These are phyloP conservation scores for Neurospora intermedia DNA, from an alignment of 495 filamentous ascomycete genomes.

Conservation along the genomic window DNA sequence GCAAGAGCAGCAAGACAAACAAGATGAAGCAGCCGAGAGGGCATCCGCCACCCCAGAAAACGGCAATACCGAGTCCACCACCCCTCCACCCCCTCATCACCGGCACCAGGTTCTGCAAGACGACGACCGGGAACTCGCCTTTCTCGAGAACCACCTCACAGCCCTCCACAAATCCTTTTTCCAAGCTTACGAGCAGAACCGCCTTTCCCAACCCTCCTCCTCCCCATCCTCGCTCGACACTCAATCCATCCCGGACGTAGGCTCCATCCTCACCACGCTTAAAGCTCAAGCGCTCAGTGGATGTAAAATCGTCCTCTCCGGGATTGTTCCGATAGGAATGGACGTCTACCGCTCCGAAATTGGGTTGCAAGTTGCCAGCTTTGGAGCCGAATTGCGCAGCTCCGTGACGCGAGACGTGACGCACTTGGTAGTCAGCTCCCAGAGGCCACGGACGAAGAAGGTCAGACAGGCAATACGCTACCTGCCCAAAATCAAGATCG, in stretches of 20 bases:
- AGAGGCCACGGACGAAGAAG: conserved; percentile 75
- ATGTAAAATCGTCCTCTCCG: conserved; percentile 72
- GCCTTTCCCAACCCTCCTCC: neutral
- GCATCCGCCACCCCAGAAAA: conserved; percentile 33
- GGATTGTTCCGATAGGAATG: conserved; percentile 71
- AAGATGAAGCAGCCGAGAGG: conserved; percentile 56
- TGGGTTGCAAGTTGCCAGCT: conserved; percentile 69
- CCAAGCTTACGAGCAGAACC: conserved; percentile 52
- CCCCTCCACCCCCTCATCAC: conserved; percentile 32
- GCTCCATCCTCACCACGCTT: conserved; percentile 64
- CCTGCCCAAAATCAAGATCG: conserved; percentile 67
- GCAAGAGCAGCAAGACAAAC: conserved; percentile 78
- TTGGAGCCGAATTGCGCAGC: conserved; percentile 65
- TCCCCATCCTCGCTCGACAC: conserved; percentile 40
- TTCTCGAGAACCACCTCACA: conserved; percentile 62
- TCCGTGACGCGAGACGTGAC: conserved; percentile 35
- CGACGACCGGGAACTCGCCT: conserved; percentile 67
- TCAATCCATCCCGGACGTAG: conserved; percentile 72
- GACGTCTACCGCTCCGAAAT: conserved; percentile 69
- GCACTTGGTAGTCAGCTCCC: conserved; percentile 41
- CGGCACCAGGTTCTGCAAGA: conserved; percentile 75
- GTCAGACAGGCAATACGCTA: conserved; percentile 62
- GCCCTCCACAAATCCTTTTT: conserved; percentile 72
- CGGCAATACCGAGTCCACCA: conserved; percentile 13
- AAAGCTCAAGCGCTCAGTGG: conserved; percentile 62